Base-by-base conservation (phyloP, 495 filamentous ascomycete species). In the Trichoderma virens region DNA sequence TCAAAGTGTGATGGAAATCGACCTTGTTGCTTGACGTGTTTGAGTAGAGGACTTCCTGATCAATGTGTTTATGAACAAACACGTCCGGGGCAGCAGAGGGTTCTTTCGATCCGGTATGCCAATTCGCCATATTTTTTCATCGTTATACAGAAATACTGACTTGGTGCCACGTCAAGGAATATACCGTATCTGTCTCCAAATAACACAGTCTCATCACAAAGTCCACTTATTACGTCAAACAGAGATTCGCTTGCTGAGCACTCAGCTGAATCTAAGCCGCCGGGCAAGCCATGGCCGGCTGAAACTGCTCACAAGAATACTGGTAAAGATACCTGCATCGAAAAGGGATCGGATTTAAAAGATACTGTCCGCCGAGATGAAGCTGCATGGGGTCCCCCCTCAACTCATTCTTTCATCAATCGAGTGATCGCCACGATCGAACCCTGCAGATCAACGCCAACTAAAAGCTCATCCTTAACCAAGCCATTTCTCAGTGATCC, bases 1-100 rank as follows among this genome's bases (percentile, higher is more conserved):
- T 56, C 51, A 30, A 56, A 30, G 20, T 56, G 51, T 25, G 51
- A 56, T 56, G 51, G 51, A 30, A 56, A 27, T 30, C 51, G 51
- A 25, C 51, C 51, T 16, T 27, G 23, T 30, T 56, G 51, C 13
- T 28, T 56, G 3, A 30, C 51, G 9, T 56, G 51, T 30, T 30
- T 28, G 0, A 56, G 51, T 16, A 56, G 27, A 30, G 51, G 51
- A 9, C 23, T 8, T 2, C 51, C 51, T 28, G 25, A 56, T 3
- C 25, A 28, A 9, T 56, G 51, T 30, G 23, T 13, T 13, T 56
- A 56, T 18, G 51, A 56, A 16, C 23, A 56, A 16, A 8, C 8
- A 8, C 51, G 11, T 16, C 51, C 51, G 11, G 51, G 51, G 30
- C 51, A 28, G 13, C 13, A 27, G 2, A 30, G 18, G 25, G 13